These are phyloP conservation scores for Plasmodium knowlesi DNA, from an alignment of 169 alveolate species.

Conservation along the genomic window DNA sequence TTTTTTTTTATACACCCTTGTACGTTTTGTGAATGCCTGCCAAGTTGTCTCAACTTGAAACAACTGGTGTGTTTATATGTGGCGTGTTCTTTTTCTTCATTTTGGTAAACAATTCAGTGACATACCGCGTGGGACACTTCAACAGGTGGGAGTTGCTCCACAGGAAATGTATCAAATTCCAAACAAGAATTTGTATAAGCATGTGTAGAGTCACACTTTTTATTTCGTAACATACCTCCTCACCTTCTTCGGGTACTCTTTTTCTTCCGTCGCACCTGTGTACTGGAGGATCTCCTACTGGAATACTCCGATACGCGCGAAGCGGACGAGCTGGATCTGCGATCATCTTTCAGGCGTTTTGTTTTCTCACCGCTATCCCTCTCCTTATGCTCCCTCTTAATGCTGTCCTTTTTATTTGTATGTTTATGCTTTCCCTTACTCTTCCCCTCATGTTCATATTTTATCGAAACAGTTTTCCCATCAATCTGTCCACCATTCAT, in stretches of 20 bases:
- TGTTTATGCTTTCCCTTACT: conserved; percentile 17
- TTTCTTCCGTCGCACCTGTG: neutral
- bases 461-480: conserved; percentile 52
- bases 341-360: neutral
- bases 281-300: neutral
- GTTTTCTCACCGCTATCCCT: conserved; percentile 15
- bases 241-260: conserved; percentile 2
- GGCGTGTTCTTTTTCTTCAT: neutral
- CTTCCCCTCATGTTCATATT: conserved; percentile 21
- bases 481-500: conserved; percentile 68
- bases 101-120: neutral
- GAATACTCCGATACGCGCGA: conserved; percentile 15
- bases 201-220: neutral
- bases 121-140: neutral
- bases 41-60: neutral
- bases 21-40: neutral
- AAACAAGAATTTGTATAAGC: neutral
- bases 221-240: neutral
- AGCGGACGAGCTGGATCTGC: neutral
- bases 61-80: neutral
- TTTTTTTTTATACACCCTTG: neutral
- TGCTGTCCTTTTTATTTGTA: neutral
- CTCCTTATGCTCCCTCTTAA: neutral
- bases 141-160: neutral
- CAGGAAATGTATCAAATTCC: neutral